Evolutionary conservation across 108 stramenopile species (phyloP), one percentile per base, ranked within the genome.

Genomic region (Cyclotella atomus): DNA sequence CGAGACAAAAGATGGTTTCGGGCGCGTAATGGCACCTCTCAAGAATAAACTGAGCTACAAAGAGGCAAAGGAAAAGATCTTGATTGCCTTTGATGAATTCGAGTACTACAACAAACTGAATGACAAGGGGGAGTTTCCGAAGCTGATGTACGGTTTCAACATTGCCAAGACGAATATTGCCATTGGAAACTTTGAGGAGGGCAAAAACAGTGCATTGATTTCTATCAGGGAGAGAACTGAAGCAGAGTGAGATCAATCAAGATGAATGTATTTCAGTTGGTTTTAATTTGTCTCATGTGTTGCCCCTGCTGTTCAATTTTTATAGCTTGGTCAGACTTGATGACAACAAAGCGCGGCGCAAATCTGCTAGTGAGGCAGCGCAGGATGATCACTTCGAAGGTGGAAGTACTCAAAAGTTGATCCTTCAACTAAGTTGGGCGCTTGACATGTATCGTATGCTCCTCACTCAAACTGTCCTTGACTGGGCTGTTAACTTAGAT

Each of bases 81-180:
- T 19, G 24, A 65, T 49, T 65, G 64, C 64, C 5, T 65, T 65
- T 47, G 45, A 65, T 21, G 64, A 65, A 46, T 65, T 65, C 49
- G 64, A 65, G 35, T 65, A 65, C 29, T 65, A 65, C 68, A 54
- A 55, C 32, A 68, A 68, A 25, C 24, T 68, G 53, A 56, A 68
- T 36, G 36, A 32, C 35, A 68, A 68, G 20, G 54, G 54, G 3
- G 53, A 68, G 21, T 65, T 65, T 47, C 64, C 64, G 1, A 65
- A 65, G 20, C 27, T 65, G 8, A 65, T 65, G 64, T 65, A 65
- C 15, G 64, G 64, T 0, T 65, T 65, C 29, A 65, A 65, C 29
- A 65, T 65, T 49, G 44, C 64, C 2, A 65, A 65, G 30, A 65
- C 64, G 16, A 30, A 65, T 30, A 41, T 65, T 49, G 64, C 46